These are phyloP conservation scores for Collybiopsis luxurians DNA, from an alignment of 768 basidiomycete genomes.

Conservation along the genomic window DNA sequence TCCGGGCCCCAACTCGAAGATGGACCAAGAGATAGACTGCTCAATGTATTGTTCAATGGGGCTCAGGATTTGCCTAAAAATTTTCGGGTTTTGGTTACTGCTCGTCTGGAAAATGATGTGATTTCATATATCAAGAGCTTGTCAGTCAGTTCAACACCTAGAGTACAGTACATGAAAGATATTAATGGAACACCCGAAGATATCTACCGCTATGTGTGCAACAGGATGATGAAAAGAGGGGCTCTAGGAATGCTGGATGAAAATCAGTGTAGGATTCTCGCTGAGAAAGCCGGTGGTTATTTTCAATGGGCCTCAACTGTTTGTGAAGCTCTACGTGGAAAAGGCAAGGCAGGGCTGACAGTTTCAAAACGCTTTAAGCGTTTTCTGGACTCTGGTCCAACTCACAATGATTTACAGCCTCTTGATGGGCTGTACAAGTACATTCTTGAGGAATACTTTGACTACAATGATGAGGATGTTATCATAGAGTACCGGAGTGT, in stretches of 20 bases:
- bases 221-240: background rate
- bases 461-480: background rate
- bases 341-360: background rate
- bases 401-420: background rate
- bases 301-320: slow-evolving; percentile 1
- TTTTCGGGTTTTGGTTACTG: background rate
- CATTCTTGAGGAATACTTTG: background rate
- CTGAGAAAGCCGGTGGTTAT: background rate
- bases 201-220: background rate
- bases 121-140: background rate
- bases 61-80: background rate
- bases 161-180: background rate
- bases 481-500: background rate
- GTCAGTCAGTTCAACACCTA: background rate
- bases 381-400: background rate
- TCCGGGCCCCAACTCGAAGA: background rate
- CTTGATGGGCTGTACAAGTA: background rate
- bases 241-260: background rate
- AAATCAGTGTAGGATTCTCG: background rate
- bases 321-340: background rate
- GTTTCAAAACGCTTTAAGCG: background rate
- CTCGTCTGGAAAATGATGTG: background rate
- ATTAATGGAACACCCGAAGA: background rate
- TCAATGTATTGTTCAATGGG: background rate
- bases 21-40: background rate